Conservation (phyloP, 345 rosid species). For the Moringa oleifera region DNA sequence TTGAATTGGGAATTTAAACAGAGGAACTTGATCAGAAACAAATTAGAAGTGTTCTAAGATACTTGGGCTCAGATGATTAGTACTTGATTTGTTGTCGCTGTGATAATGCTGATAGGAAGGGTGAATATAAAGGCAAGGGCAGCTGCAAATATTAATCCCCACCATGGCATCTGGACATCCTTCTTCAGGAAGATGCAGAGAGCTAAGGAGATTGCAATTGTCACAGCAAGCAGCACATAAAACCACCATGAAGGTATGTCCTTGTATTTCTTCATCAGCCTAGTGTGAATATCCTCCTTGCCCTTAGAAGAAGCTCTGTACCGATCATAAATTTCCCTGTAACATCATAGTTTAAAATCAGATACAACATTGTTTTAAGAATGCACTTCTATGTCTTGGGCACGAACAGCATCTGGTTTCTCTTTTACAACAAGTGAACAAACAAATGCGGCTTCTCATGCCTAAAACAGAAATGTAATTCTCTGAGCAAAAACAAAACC, state of each 20-base stretch:
- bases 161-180: slow-evolving; percentile 49
- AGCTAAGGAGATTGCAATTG: slow-evolving; percentile 21
- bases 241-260: slow-evolving; percentile 51
- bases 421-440: too few relatives aligned
- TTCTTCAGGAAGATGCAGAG: slow-evolving; percentile 30
- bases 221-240: slow-evolving; percentile 23
- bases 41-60: too few relatives aligned
- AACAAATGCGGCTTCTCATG: too few relatives aligned
- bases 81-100: slow-evolving; percentile 51
- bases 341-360: background rate
- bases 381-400: too few relatives aligned
- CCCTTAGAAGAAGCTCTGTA: slow-evolving; percentile 26
- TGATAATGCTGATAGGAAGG: slow-evolving; percentile 41
- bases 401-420: too few relatives aligned
- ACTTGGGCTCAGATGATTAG: too few relatives aligned
- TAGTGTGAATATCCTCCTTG: slow-evolving; percentile 36
- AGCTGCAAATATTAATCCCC: slow-evolving; percentile 42
- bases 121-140: slow-evolving; percentile 39
- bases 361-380: too few relatives aligned
- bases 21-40: too few relatives aligned
- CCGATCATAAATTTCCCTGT: slow-evolving; percentile 36
- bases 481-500: too few relatives aligned
- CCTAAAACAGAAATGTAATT: too few relatives aligned
- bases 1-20: background rate
- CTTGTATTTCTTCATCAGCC: slow-evolving; percentile 32